Evolutionary conservation across 2,329 filamentous ascomycete species (phyloP), one percentile per base, ranked within the genome.

Genomic region (Exophiala bonariae): DNA sequence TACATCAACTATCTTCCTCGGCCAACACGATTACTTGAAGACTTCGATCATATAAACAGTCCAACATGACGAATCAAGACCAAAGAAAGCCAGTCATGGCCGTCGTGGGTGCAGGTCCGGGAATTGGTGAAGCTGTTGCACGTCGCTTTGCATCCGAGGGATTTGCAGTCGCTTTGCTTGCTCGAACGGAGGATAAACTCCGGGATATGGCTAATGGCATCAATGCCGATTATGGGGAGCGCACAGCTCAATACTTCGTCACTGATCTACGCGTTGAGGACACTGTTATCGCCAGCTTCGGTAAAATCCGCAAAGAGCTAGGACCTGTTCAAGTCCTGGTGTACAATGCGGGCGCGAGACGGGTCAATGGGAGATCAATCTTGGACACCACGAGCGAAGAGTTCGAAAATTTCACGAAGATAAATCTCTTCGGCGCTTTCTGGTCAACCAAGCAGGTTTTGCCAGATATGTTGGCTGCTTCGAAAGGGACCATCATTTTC

Each of bases 321-420:
- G 53, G 53, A 28, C 34, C 49, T 7, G 49, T 56, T 16, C 13
- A 44, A 1, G 53, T 56, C 4, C 41, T 56, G 23, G 50, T 56
- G 2, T 56, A 56, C 44, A 56, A 56, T 23, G 53, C 53, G 4
- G 53, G 53, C 3, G 53, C 53, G 9, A 43, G 53, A 2, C 49
- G 53, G 14, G 53, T 56, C 19, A 56, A 56, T 47, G 53, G 53
- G 14, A 46, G 50, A 11, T 38, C 44, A 18, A 46, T 56, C 20
- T 41, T 56, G 8, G 47, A 56, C 41, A 56, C 53, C 10, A 48
- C 47, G 19, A 46, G 38, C 14, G 53, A 56, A 32, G 53, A 56
- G n/a, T 56, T 56, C 26, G 53, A 52, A 26, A 44, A 42, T 41
- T 56, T 56, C 37, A 56, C 53, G 26, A 56, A 56, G 31, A 56